Percentiles rank a stretch among this genome's conserved stretches.
Evolutionary conservation across 768 basidiomycete species (phyloP).

Genomic region (Lactarius hengduanensis): DNA sequence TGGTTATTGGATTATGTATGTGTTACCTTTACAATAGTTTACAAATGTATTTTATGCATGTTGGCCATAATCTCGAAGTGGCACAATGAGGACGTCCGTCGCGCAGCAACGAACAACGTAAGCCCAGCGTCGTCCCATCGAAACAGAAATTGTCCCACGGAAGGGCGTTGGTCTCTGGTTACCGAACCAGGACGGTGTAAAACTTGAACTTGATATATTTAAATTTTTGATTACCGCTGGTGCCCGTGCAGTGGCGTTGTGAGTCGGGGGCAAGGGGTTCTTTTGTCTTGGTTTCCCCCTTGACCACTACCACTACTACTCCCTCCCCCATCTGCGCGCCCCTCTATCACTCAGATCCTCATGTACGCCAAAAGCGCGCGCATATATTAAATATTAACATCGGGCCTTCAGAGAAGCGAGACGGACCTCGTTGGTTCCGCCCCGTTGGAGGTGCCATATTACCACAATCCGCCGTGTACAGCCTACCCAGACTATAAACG

Average conservation of each 20-base stretch:
- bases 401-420: background rate
- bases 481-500: background rate
- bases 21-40: background rate
- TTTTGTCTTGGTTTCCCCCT: background rate
- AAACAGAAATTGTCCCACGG: background rate
- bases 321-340: background rate
- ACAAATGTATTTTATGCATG: constrained; percentile 2
- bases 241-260: background rate
- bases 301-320: background rate
- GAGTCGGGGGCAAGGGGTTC: background rate
- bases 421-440: background rate
- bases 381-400: background rate
- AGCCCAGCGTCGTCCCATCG: background rate
- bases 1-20: constrained; percentile 1
- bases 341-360: background rate
- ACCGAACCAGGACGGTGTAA: background rate
- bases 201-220: background rate
- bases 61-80: background rate
- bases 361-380: background rate
- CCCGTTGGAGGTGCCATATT: background rate
- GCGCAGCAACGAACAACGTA: background rate
- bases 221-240: background rate
- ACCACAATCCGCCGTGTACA: background rate
- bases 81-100: background rate
- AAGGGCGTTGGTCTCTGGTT: background rate